phyloP scores from a whole-genome alignment of 441 rosid genomes.

The Adansonia grandidieri region DNA sequence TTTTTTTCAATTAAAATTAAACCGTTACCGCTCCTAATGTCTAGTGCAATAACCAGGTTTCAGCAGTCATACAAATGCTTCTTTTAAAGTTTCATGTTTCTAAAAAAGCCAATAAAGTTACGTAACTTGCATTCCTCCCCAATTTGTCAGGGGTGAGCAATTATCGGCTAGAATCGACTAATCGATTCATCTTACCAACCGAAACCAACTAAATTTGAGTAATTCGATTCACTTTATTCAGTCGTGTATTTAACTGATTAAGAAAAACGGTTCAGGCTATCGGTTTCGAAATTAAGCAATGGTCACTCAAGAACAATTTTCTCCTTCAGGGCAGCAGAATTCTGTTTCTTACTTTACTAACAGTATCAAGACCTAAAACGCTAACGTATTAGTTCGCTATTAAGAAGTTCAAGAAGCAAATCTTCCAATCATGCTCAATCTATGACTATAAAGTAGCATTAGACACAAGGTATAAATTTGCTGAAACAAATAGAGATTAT shows the following conservation, averaged over 20 bases:
- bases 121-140: too few species aligned
- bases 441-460: neutral
- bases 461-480: neutral
- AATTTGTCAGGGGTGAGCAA: neutral
- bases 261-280: neutral
- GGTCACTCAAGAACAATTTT: neutral
- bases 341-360: neutral
- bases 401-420: neutral
- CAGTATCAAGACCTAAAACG: neutral
- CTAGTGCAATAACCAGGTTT: neutral
- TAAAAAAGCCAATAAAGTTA: neutral
- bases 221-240: neutral
- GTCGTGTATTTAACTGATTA: neutral
- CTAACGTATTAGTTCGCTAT: neutral
- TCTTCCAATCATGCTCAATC: slow-evolving; percentile 1
- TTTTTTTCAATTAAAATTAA: too few species aligned
- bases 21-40: neutral
- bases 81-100: neutral
- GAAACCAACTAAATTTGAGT: neutral
- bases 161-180: neutral
- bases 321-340: neutral
- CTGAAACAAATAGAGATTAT: neutral
- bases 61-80: neutral
- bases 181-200: neutral
- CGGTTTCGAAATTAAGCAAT: neutral